Base-by-base conservation (phyloP, 768 basidiomycete species). In the Russula ochroleuca region DNA sequence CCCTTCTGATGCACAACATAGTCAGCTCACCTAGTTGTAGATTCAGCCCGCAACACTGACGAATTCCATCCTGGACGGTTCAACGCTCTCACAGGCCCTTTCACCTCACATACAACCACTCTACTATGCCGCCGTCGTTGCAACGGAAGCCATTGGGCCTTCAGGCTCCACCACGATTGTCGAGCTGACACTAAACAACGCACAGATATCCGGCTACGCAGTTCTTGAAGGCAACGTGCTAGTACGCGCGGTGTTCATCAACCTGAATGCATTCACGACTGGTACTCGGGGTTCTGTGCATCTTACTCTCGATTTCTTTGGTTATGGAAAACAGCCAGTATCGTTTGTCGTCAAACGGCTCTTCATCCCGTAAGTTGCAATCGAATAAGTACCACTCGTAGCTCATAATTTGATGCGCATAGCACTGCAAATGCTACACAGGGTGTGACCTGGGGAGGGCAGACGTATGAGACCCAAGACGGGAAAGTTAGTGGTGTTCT, bases 111-210 rank as follows among this genome's bases (percentile, higher is more conserved):
- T 89, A 58, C 85, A 87, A 67, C 83, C 87, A 0, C 75, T 80
- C 21, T 90, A 88, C 72, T 88, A 88, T 66, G 83, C 80, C 0
- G 84, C 82, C 4, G 78, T 88, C 62, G 78, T 87, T 47, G 79
- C 80, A 43, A 82, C 79, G 9, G 84, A 85, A 73, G 80, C 82
- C 23, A 80, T 86, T 41, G 83, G 85, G 11, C 65, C 69, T 14
- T 77, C 73, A n/a, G 78, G 80, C 7, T 67, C 68, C 7, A 73
- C 79, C 1, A 73, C 73, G 47, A 73, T 79, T 23, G 69, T 78
- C 13, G 85, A 89, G 71, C 73, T 88, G 35, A 63, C 62, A 15
- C 73, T 86, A n/a, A 69, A 78, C 65, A 72, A 83, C 65, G 53
- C 77, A 2, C 74, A 78, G 28, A 70, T 87, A 38, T 75, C 85